Base-by-base conservation (phyloP, 257 asterid genomes). In the Solanum commersonii region DNA sequence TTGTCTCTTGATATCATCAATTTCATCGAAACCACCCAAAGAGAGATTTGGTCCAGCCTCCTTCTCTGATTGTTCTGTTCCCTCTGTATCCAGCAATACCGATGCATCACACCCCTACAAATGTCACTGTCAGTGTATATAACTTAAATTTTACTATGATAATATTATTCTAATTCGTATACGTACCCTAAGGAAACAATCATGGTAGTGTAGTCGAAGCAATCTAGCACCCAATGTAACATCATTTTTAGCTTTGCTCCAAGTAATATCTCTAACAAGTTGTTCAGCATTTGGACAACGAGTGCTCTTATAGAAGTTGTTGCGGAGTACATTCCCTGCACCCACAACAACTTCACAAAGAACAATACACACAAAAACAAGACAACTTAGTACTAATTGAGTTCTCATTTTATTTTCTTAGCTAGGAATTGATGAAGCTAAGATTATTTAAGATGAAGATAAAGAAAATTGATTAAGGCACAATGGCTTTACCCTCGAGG, bases 51-150 rank as follows among this genome's bases (percentile, higher is more conserved):
- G 93, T 13, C 31, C 31, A 12, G 92, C 92, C 11, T 42, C 88
- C 72, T 89, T 91, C 79, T 90, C 91, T 4, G 86, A 63, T 10
- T 73, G 31, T 65, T 79, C 89, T 9, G 83, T 73, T 15, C 77
- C 11, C 8, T 68, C 84, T 25, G 87, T 56, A 38, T 90, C 92
- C 6, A 90, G 37, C 15, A 90, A 85, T 82, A 91, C n/a, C 9
- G 93, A 91, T 46, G 78, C 91, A 88, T 91, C 91, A 68, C 92
- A 91, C 7, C 93, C 92, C 92, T 90, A 35, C 42, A 84, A 76
- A 13, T 27, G 65, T 79, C 11, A 25, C 0, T 18, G 29, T 34
- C 2, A 20, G 13, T 13, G 13, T n/a, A 77, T 13, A 77, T 13
- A 77, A 37, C 1, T 10, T 76, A 76, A 76, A 37, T 76, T 59